These are phyloP conservation scores for Trichophyton rubrum DNA, from an alignment of 2,329 filamentous ascomycete species.

Conservation along the genomic window DNA sequence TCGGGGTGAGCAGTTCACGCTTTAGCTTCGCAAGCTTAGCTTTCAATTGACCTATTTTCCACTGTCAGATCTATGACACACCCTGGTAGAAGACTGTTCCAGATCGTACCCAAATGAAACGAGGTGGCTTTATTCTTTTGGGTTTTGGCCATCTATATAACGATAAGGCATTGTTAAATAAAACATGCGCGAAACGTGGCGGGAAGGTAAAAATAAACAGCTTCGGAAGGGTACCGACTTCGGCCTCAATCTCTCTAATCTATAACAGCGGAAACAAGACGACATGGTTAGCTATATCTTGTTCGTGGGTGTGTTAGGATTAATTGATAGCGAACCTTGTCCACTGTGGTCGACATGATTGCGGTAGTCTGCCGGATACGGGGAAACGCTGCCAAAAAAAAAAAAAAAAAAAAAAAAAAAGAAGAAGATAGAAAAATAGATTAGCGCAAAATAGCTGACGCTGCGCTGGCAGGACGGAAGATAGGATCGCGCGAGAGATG, in stretches of 20 bases:
- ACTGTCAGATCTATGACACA: background rate
- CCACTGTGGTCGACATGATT: slow-evolving; percentile 85
- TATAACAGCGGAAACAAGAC: slow-evolving; percentile 31
- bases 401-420: background rate
- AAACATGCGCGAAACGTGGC: slow-evolving; percentile 8
- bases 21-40: slow-evolving; percentile 97
- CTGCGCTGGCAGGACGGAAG: background rate
- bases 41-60: slow-evolving; percentile 61
- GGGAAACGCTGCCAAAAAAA: background rate
- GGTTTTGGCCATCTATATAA: slow-evolving; percentile 71
- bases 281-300: slow-evolving; percentile 20
- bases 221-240: slow-evolving; percentile 46
- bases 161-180: slow-evolving; percentile 13
- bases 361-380: slow-evolving; percentile 3
- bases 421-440: background rate
- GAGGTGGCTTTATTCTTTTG: slow-evolving; percentile 97
- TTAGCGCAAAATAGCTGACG: background rate
- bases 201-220: background rate
- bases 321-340: slow-evolving; percentile 53
- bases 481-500: background rate
- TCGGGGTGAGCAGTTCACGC: slow-evolving; percentile 81
- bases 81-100: background rate
- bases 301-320: slow-evolving; percentile 6
- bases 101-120: slow-evolving; percentile 62
- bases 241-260: slow-evolving; percentile 95